These are phyloP conservation scores for Aspergillus sp. DNA, from an alignment of 2,329 filamentous ascomycete species.

Conservation along the genomic window DNA sequence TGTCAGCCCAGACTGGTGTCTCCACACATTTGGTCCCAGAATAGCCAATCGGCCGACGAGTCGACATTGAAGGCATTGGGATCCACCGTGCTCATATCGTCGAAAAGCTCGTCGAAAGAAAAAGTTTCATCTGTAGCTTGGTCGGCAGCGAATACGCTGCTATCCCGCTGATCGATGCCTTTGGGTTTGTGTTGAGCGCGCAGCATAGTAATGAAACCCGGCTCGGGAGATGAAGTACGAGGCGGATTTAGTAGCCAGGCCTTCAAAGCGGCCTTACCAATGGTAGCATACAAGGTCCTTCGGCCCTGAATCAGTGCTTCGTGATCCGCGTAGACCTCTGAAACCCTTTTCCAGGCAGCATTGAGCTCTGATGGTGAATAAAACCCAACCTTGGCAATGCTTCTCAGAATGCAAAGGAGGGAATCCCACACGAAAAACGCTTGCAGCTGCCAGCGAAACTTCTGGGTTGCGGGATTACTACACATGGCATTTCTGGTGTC, in stretches of 20 bases:
- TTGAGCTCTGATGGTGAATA: conserved; percentile 21
- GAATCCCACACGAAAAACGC: conserved; percentile 53
- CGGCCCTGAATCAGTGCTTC: no score
- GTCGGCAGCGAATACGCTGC: no score
- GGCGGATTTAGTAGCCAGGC: conserved; percentile 16
- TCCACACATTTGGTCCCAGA: no score
- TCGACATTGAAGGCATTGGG: no score
- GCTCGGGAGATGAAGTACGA: conserved; percentile 3
- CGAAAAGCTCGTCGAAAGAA: no score
- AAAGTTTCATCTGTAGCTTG: no score
- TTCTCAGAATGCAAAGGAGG: conserved; percentile 49
- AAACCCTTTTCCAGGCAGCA: neutral
- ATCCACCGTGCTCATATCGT: no score
- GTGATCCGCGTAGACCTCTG: neutral
- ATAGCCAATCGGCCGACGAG: no score
- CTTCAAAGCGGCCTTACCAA: conserved; percentile 10
- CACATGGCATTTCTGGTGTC: conserved; percentile 40
- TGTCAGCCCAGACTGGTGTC: no score
- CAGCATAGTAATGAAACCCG: conserved; percentile 15
- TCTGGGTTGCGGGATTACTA: conserved; percentile 36
- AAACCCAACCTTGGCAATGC: conserved; percentile 34
- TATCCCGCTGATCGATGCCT: no score
- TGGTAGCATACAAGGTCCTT: neutral
- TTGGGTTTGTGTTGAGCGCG: neutral
- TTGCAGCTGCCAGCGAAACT: conserved; percentile 47